These are phyloP conservation scores for Voacanga thouarsii DNA, from an alignment of 257 asterid genomes.

Conservation along the genomic window DNA sequence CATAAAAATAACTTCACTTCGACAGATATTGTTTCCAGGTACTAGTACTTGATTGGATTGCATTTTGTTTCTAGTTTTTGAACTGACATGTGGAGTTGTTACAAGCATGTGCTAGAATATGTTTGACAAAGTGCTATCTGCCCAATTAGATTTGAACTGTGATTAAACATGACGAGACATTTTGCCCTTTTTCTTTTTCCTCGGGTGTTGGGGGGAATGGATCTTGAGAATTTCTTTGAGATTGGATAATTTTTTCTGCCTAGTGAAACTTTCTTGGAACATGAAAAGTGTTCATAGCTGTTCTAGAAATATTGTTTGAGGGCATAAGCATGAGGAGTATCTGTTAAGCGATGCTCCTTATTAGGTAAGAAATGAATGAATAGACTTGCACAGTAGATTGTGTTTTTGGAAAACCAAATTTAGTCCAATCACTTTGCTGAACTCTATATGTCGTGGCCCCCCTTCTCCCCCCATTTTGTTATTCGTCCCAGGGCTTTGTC, in stretches of 20 bases:
- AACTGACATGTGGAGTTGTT: background rate
- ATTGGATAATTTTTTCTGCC: background rate
- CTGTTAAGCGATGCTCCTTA: background rate
- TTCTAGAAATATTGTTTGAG: background rate
- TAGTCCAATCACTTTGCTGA: background rate
- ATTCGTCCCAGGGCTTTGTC: conserved; percentile 6
- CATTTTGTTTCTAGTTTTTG: background rate
- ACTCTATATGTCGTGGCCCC: conserved; percentile 5
- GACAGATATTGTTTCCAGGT: background rate
- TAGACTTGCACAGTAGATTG: background rate
- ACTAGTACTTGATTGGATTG: background rate
- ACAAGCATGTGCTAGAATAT: background rate
- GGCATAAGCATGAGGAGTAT: background rate
- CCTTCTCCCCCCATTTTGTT: background rate
- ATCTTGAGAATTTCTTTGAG: conserved; percentile 1
- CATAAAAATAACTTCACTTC: background rate
- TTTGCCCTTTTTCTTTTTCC: background rate
- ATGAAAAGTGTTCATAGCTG: background rate
- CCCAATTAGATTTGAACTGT: background rate
- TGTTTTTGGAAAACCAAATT: background rate
- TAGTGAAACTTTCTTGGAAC: background rate
- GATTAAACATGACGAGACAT: background rate
- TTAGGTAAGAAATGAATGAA: conserved; percentile 1
- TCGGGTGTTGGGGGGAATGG: background rate
- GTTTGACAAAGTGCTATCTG: background rate